Conservation (phyloP, 1,284 basidiomycete species). For the Ceratobasidium sp. region DNA sequence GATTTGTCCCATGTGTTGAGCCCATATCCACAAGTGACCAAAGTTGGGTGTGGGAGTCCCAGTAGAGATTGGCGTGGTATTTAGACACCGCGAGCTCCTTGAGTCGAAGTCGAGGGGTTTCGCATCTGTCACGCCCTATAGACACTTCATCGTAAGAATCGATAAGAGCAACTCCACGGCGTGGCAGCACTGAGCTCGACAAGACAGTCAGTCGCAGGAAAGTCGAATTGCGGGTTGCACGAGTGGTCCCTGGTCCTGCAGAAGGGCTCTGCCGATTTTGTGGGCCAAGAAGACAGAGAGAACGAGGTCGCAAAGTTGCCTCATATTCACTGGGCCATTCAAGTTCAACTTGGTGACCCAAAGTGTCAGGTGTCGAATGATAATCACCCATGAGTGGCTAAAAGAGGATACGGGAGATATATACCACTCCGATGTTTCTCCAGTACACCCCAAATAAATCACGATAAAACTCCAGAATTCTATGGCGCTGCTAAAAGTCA, state of each 20-base stretch:
- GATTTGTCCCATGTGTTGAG: constrained; percentile 72
- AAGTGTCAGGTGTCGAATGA: neutral
- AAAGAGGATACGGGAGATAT: neutral
- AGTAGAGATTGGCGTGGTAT: constrained; percentile 73
- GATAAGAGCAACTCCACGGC: constrained; percentile 59
- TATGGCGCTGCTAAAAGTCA: neutral
- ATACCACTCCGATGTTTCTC: neutral
- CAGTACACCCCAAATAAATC: neutral
- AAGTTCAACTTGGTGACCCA: constrained; percentile 8
- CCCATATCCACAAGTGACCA: constrained; percentile 83
- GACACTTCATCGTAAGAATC: constrained; percentile 70
- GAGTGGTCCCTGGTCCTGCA: neutral
- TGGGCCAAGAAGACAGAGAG: neutral
- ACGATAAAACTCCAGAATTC: neutral
- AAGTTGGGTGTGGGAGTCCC: constrained; percentile 63
- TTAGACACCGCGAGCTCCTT: constrained; percentile 84
- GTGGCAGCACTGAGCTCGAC: constrained; percentile 18
- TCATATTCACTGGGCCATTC: constrained; percentile 25
- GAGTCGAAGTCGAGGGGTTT: constrained; percentile 67
- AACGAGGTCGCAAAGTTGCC: neutral
- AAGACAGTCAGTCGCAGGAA: constrained; percentile 32
- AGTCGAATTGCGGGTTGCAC: constrained; percentile 3
- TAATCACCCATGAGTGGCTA: neutral
- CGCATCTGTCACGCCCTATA: constrained; percentile 69
- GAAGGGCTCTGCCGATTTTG: neutral